These are phyloP conservation scores for Microcyclosporella mali DNA, from an alignment of 2,329 filamentous ascomycete genomes.

Conservation along the genomic window DNA sequence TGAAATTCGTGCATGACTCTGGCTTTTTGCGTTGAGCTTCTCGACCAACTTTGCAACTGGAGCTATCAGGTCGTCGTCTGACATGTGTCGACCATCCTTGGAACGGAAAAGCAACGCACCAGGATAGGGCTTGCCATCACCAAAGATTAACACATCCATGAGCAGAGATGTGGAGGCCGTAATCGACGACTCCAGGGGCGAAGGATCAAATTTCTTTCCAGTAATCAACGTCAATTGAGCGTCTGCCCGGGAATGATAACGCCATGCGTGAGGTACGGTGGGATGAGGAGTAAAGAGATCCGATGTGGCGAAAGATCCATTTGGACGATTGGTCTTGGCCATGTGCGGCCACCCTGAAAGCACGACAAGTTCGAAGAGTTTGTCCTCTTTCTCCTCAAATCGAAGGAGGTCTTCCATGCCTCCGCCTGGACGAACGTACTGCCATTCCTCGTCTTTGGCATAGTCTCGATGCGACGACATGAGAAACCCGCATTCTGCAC, in stretches of 20 bases:
- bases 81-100: conserved; percentile 19
- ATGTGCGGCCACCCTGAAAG: conserved; percentile 53
- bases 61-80: conserved; percentile 37
- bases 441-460: conserved; percentile 51
- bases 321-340: conserved; percentile 51
- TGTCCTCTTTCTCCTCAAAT: conserved; percentile 44
- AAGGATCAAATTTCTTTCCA: conserved; percentile 64
- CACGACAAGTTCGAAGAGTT: conserved; percentile 51
- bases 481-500: conserved; percentile 60
- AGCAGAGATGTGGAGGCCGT: conserved; percentile 40
- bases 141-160: conserved; percentile 56
- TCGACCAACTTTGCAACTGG: conserved; percentile 42
- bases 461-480: conserved; percentile 57
- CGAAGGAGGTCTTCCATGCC: conserved; percentile 32
- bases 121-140: conserved; percentile 50
- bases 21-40: conserved; percentile 44
- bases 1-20: conserved; percentile 48
- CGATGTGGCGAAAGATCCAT: conserved; percentile 57
- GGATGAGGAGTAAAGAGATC: conserved; percentile 57
- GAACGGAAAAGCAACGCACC: conserved; percentile 52
- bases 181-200: conserved; percentile 53
- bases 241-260: conserved; percentile 57
- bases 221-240: conserved; percentile 57
- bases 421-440: conserved; percentile 47
- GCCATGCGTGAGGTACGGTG: conserved; percentile 50